These are phyloP conservation scores for Vitis rupestris DNA, from an alignment of 164 flowering plant genomes.

Conservation along the genomic window DNA sequence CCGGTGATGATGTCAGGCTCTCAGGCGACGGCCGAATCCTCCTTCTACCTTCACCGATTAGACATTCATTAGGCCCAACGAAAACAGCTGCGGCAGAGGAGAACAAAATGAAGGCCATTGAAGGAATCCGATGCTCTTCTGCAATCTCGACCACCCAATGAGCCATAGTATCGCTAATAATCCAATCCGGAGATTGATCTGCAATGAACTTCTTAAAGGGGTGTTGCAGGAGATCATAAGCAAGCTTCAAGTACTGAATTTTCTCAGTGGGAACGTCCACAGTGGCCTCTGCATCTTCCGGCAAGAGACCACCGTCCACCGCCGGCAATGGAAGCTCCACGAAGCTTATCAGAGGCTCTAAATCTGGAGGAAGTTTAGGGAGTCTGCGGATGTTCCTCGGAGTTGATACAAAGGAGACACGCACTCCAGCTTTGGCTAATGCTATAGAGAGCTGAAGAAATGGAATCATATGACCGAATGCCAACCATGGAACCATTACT, in stretches of 20 bases:
- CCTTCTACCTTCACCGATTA: slow-evolving; percentile 8
- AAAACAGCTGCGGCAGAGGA: slow-evolving; percentile 5
- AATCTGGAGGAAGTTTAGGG: slow-evolving; percentile 32
- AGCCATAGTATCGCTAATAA: slow-evolving; percentile 25
- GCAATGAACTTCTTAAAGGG: slow-evolving; percentile 24
- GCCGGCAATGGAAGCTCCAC: slow-evolving; percentile 34
- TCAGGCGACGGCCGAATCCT: slow-evolving; percentile 7
- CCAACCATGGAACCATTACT: slow-evolving; percentile 40
- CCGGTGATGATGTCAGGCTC: slow-evolving; percentile 20
- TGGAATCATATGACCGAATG: slow-evolving; percentile 42
- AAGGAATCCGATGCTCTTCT: not conserved
- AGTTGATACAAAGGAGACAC: slow-evolving; percentile 32
- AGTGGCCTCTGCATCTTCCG: slow-evolving; percentile 40
- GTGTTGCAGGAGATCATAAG: slow-evolving; percentile 32
- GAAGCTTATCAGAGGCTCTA: slow-evolving; percentile 14
- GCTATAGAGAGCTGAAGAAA: slow-evolving; percentile 26
- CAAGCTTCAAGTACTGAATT: slow-evolving; percentile 30
- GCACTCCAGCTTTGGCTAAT: slow-evolving; percentile 25
- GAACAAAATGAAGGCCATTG: slow-evolving; percentile 9
- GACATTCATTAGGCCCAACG: slow-evolving; percentile 17
- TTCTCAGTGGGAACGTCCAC: slow-evolving; percentile 29
- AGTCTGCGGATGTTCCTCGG: slow-evolving; percentile 39
- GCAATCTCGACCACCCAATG: slow-evolving; percentile 31
- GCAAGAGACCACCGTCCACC: slow-evolving; percentile 19
- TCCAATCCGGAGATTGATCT: slow-evolving; percentile 19